phyloP scores from a whole-genome alignment of 768 basidiomycete species.

The Xerocomus brunneocitrinus region DNA sequence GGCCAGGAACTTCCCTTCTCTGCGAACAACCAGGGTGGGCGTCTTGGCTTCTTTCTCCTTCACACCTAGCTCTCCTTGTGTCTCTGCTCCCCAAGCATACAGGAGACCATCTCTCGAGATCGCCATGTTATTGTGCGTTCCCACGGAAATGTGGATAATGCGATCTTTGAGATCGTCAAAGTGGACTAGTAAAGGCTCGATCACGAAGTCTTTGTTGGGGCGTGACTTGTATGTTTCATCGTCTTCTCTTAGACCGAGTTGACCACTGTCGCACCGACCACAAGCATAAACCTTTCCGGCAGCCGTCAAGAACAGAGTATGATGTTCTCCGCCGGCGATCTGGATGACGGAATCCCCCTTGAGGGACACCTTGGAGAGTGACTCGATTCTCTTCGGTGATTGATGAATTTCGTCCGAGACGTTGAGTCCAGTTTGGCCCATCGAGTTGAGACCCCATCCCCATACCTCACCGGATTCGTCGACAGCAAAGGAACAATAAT shows the following conservation, averaged over 20 bases:
- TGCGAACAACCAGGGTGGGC: conserved; percentile 64
- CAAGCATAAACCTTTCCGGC: conserved; percentile 82
- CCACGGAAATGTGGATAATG: conserved; percentile 61
- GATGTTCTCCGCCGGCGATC: conserved; percentile 82
- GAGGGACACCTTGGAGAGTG: conserved; percentile 58
- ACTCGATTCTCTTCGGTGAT: conserved; percentile 58
- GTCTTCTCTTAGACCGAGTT: conserved; percentile 71
- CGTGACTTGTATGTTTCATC: conserved; percentile 61
- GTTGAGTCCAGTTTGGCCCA: conserved; percentile 74
- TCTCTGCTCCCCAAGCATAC: conserved; percentile 77
- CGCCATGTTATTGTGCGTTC: conserved; percentile 68
- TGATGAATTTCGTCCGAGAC: conserved; percentile 50
- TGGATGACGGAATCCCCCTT: conserved; percentile 59
- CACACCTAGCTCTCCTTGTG: conserved; percentile 70
- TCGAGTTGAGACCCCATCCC: conserved; percentile 95
- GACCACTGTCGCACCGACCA: conserved; percentile 79
- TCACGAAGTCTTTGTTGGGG: conserved; percentile 52
- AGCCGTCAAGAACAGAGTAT: conserved; percentile 83
- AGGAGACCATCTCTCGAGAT: conserved; percentile 63
- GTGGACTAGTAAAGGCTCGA: conserved; percentile 58
- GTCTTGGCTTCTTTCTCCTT: conserved; percentile 58
- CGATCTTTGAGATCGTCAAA: conserved; percentile 65
- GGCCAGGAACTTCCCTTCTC: conserved; percentile 59
- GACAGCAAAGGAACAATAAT: conserved; percentile 87
- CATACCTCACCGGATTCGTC: conserved; percentile 79